Conservation (phyloP, 768 basidiomycete species). For the Vararia minispora region DNA sequence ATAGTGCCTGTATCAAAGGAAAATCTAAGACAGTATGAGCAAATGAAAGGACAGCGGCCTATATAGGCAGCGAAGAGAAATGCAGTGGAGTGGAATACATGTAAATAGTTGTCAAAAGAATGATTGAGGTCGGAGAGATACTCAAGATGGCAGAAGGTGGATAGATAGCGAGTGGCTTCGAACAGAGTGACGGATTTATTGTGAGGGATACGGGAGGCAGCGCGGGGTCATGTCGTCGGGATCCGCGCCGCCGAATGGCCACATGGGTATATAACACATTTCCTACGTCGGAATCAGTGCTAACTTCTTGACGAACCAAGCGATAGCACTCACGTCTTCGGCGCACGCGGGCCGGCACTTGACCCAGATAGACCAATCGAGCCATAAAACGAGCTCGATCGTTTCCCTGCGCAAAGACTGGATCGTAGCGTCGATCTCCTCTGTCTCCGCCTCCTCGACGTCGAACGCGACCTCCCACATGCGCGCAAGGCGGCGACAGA, state of each 20-base stretch:
- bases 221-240: slow-evolving; percentile 1
- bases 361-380: slow-evolving; percentile 15
- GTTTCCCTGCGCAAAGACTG: slow-evolving; percentile 3
- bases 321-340: slow-evolving; percentile 7
- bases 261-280: slow-evolving; percentile 11
- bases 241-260: slow-evolving; percentile 9
- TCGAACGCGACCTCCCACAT: slow-evolving; percentile 13
- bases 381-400: slow-evolving; percentile 12
- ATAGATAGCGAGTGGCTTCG: no score
- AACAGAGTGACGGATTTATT: no score
- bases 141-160: no score
- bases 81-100: no score
- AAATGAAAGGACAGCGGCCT: no score
- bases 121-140: no score
- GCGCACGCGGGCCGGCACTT: slow-evolving; percentile 9
- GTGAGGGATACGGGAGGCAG: no score
- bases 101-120: no score
- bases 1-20: no score
- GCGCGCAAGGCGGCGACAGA: slow-evolving; percentile 11
- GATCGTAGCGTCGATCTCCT: background rate
- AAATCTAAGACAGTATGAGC: no score
- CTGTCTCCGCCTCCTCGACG: slow-evolving; percentile 6
- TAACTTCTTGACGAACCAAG: background rate
- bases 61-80: no score
- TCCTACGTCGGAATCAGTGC: background rate